Percentiles rank a stretch among this genome's conserved stretches.
Evolutionary conservation across 2,329 filamentous ascomycete species (phyloP).

Genomic region (Ophiostoma populinum): DNA sequence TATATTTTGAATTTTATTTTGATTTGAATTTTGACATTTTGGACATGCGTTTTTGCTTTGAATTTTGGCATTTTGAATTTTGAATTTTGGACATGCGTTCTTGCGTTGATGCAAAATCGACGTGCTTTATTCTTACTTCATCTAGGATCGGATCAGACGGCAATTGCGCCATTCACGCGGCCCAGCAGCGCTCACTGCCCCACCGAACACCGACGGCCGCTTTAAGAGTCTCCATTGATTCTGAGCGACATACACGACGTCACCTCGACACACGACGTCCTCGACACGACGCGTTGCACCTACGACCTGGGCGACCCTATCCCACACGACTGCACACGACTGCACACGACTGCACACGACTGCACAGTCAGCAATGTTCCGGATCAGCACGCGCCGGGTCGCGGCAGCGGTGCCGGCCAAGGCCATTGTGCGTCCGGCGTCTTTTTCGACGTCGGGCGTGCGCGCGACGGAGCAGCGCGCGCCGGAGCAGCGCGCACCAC

Average conservation of each 20-base stretch:
- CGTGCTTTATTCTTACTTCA: neutral
- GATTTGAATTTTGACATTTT: neutral
- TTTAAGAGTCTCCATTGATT: neutral
- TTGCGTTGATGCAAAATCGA: too few species aligned
- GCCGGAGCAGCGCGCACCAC: too few species aligned
- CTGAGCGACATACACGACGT: neutral
- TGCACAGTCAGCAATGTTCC: constrained; percentile 55
- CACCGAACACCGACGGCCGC: constrained; percentile 5
- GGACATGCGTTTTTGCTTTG: neutral
- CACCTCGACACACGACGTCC: too few species aligned
- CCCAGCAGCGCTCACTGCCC: constrained; percentile 1
- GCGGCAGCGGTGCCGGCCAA: constrained; percentile 32
- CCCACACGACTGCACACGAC: too few species aligned
- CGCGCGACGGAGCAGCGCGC: too few species aligned
- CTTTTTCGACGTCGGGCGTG: constrained; percentile 23
- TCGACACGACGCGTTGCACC: too few species aligned
- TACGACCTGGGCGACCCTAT: too few species aligned
- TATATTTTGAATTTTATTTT: neutral
- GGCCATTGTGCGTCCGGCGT: constrained; percentile 60
- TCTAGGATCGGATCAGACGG: neutral
- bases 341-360: too few species aligned
- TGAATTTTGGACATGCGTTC: neutral
- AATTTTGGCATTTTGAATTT: neutral
- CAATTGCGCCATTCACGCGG: constrained; percentile 8
- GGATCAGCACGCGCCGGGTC: constrained; percentile 50